phyloP scores from a whole-genome alignment of 345 rosid species.

The Hevea brasiliensis region DNA sequence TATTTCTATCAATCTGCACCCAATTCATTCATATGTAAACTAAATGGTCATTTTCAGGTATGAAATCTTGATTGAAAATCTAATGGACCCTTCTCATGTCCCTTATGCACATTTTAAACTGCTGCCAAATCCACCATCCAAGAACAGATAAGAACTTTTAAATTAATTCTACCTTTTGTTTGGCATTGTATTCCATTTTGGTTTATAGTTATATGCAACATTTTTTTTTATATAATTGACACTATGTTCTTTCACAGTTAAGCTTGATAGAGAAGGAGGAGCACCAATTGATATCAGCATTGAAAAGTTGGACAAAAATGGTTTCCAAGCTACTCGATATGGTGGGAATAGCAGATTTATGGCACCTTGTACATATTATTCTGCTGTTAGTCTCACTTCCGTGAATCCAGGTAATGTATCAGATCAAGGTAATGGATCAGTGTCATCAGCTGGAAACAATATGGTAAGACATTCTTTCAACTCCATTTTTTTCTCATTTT shows the following conservation, averaged over 20 bases:
- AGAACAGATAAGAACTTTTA: slow-evolving; percentile 35
- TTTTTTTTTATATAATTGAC: background rate
- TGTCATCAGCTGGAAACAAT: slow-evolving; percentile 31
- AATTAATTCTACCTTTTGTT: background rate
- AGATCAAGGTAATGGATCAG: slow-evolving; percentile 48
- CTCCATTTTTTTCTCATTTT: too few species aligned
- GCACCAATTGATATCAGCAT: slow-evolving; percentile 59
- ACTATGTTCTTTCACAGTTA: slow-evolving; percentile 42
- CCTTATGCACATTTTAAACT: slow-evolving; percentile 84
- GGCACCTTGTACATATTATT: slow-evolving; percentile 68
- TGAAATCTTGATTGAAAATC: slow-evolving; percentile 77
- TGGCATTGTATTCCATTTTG: background rate
- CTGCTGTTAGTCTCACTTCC: slow-evolving; percentile 37
- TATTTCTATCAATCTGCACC: background rate
- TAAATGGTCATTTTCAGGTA: slow-evolving; percentile 46
- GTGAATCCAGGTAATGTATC: background rate
- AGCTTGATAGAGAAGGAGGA: slow-evolving; percentile 87
- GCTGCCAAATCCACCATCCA: slow-evolving; percentile 43
- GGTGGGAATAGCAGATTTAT: slow-evolving; percentile 54
- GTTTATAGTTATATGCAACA: background rate
- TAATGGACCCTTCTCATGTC: slow-evolving; percentile 93
- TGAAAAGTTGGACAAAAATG: slow-evolving; percentile 43
- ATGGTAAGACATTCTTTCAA: slow-evolving; percentile 32
- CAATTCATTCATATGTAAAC: background rate
- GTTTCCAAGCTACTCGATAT: slow-evolving; percentile 57